phyloP scores from a whole-genome alignment of 2,329 filamentous ascomycete species.

The Colletotrichum aenigma region DNA sequence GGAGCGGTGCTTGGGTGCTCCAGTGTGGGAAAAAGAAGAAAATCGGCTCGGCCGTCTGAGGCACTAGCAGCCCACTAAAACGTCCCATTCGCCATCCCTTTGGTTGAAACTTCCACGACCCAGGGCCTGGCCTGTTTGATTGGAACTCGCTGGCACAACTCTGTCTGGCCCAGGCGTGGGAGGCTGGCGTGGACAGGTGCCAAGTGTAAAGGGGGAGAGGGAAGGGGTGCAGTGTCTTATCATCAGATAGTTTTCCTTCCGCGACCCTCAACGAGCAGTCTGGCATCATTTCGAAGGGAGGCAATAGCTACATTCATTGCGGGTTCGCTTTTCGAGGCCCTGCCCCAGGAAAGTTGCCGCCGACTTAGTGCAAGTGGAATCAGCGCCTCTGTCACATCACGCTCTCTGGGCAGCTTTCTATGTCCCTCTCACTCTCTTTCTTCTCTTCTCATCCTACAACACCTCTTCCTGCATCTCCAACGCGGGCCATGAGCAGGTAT shows the following conservation, averaged over 20 bases:
- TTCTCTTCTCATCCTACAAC: neutral
- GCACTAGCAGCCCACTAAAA: slow-evolving; percentile 1
- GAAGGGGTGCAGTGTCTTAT: neutral
- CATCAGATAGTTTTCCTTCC: neutral
- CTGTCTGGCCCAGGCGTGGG: neutral
- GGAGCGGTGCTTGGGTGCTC: neutral
- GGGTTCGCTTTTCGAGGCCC: neutral
- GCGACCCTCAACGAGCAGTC: neutral
- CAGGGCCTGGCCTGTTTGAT: slow-evolving; percentile 1
- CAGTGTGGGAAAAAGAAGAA: neutral
- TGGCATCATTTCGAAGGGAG: neutral
- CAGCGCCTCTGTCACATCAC: neutral
- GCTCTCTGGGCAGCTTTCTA: neutral
- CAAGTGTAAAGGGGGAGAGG: neutral
- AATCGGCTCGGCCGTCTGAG: neutral
- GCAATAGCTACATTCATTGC: neutral
- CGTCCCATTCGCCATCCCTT: neutral
- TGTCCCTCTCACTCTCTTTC: neutral
- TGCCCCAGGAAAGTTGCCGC: neutral
- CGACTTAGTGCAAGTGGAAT: neutral
- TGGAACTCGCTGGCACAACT: neutral
- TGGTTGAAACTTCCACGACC: slow-evolving; percentile 1
- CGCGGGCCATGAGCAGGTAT: neutral
- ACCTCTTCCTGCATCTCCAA: neutral
- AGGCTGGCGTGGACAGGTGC: neutral